Percentiles rank a stretch among this genome's conserved stretches.
These are phyloP conservation scores for Leucaena leucocephala DNA, from an alignment of 306 rosid species.

Conservation along the genomic window DNA sequence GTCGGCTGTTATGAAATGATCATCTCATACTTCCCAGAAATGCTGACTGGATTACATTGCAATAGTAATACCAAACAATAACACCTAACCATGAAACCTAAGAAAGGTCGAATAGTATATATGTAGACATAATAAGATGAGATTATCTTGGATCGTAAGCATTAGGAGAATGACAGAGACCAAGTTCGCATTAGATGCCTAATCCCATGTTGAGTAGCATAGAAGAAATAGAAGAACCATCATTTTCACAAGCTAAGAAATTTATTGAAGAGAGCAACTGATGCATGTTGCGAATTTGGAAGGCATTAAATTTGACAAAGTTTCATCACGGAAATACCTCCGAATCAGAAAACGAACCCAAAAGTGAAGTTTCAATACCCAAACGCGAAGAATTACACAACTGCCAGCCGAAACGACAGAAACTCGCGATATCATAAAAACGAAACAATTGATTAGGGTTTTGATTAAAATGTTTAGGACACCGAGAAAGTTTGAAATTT, in stretches of 20 bases:
- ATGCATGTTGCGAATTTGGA: conserved; percentile 25
- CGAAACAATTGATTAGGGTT: conserved; percentile 26
- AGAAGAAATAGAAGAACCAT: neutral
- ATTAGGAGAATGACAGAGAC: neutral
- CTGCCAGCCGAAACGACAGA: conserved; percentile 21
- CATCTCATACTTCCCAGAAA: neutral
- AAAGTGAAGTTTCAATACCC: conserved; percentile 19
- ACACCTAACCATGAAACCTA: neutral
- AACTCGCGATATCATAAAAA: conserved; percentile 7
- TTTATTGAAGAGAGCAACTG: conserved; percentile 2
- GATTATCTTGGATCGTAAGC: neutral
- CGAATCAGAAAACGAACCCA: conserved; percentile 16
- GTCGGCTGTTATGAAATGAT: neutral
- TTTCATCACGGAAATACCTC: conserved; percentile 18
- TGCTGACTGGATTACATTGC: neutral
- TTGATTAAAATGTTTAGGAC: conserved; percentile 1
- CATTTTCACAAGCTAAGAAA: neutral
- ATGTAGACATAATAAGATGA: neutral
- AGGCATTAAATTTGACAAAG: neutral
- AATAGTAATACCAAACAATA: neutral
- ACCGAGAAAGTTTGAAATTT: conserved; percentile 19
- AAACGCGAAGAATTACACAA: conserved; percentile 3
- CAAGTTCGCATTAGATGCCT: neutral
- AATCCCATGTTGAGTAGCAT: neutral
- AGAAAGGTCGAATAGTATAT: neutral